Evolutionary conservation across 768 basidiomycete genomes (phyloP), one percentile per base, ranked within the genome.

Genomic region (Mycena capillaripes): DNA sequence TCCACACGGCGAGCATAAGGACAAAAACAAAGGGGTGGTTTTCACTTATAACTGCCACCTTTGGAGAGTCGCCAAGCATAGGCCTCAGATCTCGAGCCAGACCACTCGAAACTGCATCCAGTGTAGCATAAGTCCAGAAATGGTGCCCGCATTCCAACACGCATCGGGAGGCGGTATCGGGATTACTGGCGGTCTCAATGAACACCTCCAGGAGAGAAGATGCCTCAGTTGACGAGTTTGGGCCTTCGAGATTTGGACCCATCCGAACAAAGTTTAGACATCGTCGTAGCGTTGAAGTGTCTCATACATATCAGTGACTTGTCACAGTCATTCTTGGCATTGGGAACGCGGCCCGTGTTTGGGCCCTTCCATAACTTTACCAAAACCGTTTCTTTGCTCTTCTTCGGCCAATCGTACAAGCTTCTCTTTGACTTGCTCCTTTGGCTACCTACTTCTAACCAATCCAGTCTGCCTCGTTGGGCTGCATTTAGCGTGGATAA

Each of bases 1-100:
- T 73, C 72, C 72, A 73, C 48, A 73, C 67, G 10, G 72, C 67
- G 2, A 73, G 55, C 72, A 73, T 73, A 4, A 73, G 67, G 34
- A 68, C 72, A 52, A 73, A 69, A 19, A 69, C 8, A 48, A 46
- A 73, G 17, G 72, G 72, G 30, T 73, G 72, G 48, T 73, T 73
- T 36, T 73, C 72, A 29, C 36, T 32, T 7, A 73, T 68, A 23
- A 44, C 38, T 3, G 62, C 72, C 1, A 73, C 61, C 61, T 52
- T 69, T 4, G 67, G 60, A 36, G 1, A 27, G 46, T 4, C 14
- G 21, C 67, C 72, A 30, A 23, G 8, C 6, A n/a, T 21, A 12
- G 40, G 12, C 10, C 21, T 12, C 55, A 73, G 29, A 5, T 73
- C 67, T 0, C 29, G 16, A 6, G 72, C 68, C 44, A 73, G 44